Evolutionary conservation across 2,329 filamentous ascomycete genomes (phyloP).

Genomic region (Calonectria leucothoes): DNA sequence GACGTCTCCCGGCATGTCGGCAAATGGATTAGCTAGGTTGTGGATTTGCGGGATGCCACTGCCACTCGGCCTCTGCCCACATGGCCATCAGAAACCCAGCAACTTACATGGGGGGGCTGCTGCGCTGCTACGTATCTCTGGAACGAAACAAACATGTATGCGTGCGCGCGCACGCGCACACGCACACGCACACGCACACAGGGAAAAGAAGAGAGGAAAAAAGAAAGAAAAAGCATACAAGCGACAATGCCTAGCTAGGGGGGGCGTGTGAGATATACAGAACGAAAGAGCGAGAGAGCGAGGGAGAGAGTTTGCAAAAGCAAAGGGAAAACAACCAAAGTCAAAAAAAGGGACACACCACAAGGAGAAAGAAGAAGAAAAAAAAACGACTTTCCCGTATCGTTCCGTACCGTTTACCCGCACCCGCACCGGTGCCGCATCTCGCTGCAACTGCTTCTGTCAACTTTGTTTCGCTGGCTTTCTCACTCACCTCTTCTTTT

Average conservation of each 20-base stretch:
- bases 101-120: background rate
- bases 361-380: background rate
- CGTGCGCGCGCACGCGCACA: background rate
- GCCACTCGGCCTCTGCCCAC: background rate
- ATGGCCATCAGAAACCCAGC: background rate
- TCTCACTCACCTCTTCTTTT: no score
- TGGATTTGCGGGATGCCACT: conserved; percentile 6
- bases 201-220: background rate
- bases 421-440: conserved; percentile 1
- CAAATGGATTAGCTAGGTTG: background rate
- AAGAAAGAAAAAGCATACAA: background rate
- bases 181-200: background rate
- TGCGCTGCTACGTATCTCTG: background rate
- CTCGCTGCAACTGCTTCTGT: background rate
- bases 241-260: no score
- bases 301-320: background rate
- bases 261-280: background rate
- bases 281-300: no score
- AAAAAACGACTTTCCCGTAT: background rate
- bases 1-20: background rate
- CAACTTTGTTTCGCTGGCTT: conserved; percentile 7
- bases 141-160: background rate
- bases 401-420: conserved; percentile 7
- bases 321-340: background rate
- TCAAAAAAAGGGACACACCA: background rate